Evolutionary conservation across 495 filamentous ascomycete species (phyloP), one percentile per base, ranked within the genome.

Genomic region (Hyphodiscus hymeniophilus): DNA sequence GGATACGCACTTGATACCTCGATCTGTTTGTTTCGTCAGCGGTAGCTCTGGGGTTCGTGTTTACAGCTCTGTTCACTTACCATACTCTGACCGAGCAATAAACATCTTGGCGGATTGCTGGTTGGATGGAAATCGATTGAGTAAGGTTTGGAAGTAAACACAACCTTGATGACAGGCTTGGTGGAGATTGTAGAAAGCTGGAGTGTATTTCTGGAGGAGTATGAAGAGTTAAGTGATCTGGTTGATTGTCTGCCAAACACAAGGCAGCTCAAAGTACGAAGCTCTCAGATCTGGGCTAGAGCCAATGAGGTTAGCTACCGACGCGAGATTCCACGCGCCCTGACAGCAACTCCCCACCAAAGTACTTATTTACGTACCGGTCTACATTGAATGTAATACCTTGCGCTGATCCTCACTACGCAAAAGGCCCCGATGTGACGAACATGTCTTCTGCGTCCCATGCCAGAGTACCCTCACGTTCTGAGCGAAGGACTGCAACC

Each of bases 31-130:
- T 41, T 48, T 45, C 39, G 56, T 69, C 67, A 73, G 68, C 47
- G 39, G 20, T 16, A 38, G 21, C 15, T 28, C 26, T 33, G 10
- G 33, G 18, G 38, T 45, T 43, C 41, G 20, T 23, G 44, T 54
- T 33, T 40, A 34, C 52, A 59, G 50, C 51, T 54, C 15, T 42
- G 3, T 50, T 43, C 35, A 59, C 68, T 54, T 58, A 95, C 92
- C 92, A 73, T 98, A 98, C 92, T 98, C 92, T 67, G 91, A 96
- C 67, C 94, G 85, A 73, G 92, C 92, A 75, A 98, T 96, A 81
- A 98, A 98, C 92, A 96, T 96, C 56, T 72, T 90, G 81, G 57
- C 52, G 62, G 63, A 62, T 51, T 66, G 62, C 40, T 48, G 38
- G 38, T 11, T 20, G 20, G 2, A 40, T 6, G 16, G 22, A 18